Evolutionary conservation across 140 eudicot genomes (phyloP), one percentile per base, ranked within the genome.

Genomic region (Erigeron philadelphicus): DNA sequence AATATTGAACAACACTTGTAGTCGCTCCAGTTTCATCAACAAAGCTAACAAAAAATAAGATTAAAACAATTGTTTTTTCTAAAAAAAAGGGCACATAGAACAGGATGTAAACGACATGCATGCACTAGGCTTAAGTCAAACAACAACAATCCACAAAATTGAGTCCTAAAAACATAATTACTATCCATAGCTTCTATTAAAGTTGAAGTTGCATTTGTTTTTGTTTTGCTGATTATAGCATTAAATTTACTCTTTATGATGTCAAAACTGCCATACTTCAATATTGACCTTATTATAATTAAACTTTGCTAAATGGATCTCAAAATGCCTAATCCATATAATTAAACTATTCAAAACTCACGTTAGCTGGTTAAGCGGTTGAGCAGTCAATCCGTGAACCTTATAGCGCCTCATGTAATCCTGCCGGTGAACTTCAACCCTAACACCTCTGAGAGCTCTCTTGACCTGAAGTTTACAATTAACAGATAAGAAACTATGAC

Each of bases 381-480:
- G 80, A 16, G 64, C 48, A 0, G 98, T 74, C 18, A 93, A 0
- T n/a, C 84, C 87, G 0, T 82, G 55, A 53, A 92, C 68, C 66
- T 81, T 92, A 60, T 79, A 71, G 2, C 87, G 78, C 62, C 72
- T 78, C 71, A 70, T 21, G 62, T 68, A 68, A 17, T 71, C 79
- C 47, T 8, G 18, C 15, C 88, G 84, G 7, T 9, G 56, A 11
- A 75, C 70, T n/a, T 89, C 88, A 11, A 92, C 87, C 18, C 67
- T 76, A 3, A 92, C 66, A 13, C 87, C 85, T 80, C 75, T 86
- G 3, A 92, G 23, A 21, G 83, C 85, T 69, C 53, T 86, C 76
- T 80, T 88, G 12, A 86, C 74, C 98, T 92, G 78, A 11, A 83
- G 61, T n/a, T 49, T 17, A 64, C 25, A 56, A 57, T 12, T 6